phyloP scores from a whole-genome alignment of 1,139 yeast genomes.

The Candida sanyaensis region DNA sequence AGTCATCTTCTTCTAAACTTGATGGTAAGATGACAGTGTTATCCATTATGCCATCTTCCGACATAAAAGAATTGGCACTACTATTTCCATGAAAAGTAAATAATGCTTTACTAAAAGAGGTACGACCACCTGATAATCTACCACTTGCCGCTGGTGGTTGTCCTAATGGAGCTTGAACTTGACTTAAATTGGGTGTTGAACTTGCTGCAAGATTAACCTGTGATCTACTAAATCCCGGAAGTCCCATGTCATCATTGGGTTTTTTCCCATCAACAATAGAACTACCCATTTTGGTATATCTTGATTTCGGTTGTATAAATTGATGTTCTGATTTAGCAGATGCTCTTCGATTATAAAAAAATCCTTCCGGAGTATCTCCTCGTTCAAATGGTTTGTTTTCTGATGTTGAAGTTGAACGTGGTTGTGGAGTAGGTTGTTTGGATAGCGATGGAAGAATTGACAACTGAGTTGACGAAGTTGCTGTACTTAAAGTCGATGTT shows the following conservation, averaged over 20 bases:
- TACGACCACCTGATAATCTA: slow-evolving; percentile 15
- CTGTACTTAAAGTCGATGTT: slow-evolving; percentile 5
- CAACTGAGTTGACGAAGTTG: slow-evolving; percentile 12
- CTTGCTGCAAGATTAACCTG: slow-evolving; percentile 7
- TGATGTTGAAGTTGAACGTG: slow-evolving; percentile 7
- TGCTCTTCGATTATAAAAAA: slow-evolving; percentile 23
- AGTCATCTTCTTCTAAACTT: slow-evolving; percentile 20
- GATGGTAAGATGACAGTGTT: slow-evolving; percentile 9
- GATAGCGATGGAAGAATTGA: slow-evolving; percentile 24
- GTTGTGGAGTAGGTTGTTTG: slow-evolving; percentile 13
- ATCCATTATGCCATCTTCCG: slow-evolving; percentile 18
- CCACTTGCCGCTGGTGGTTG: slow-evolving; percentile 2
- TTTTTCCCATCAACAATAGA: slow-evolving; percentile 43
- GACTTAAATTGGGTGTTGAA: slow-evolving; percentile 24
- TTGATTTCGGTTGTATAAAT: slow-evolving; percentile 49
- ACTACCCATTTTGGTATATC: slow-evolving; percentile 28
- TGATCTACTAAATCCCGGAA: slow-evolving; percentile 44
- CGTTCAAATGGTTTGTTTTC: slow-evolving; percentile 11
- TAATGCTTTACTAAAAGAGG: slow-evolving; percentile 18
- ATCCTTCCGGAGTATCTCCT: slow-evolving; percentile 26
- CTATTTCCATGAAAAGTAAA: slow-evolving; percentile 29
- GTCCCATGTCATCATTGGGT: slow-evolving; percentile 31
- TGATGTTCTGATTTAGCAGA: slow-evolving; percentile 8
- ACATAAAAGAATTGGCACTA: slow-evolving; percentile 33
- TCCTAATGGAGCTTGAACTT: slow-evolving; percentile 13